Evolutionary conservation across 2,329 filamentous ascomycete species (phyloP), one percentile per base, ranked within the genome.

Genomic region (Trichoderma atrobrunneum): DNA sequence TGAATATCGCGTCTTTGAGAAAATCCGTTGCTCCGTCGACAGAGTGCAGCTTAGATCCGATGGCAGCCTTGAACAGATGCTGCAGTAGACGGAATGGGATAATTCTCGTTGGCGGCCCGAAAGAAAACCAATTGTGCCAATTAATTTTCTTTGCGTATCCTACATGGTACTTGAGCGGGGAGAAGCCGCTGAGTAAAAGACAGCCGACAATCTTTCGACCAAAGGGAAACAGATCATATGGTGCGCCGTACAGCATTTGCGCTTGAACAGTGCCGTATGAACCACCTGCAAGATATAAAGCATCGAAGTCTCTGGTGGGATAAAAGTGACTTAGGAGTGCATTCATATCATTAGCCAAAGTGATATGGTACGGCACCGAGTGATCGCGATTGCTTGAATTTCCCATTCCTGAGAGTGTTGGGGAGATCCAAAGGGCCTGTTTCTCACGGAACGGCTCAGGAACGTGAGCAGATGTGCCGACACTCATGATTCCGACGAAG

Each of bases 251-350:
- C 1, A 77, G 66, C 74, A 77, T 77, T 66, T 77, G 76, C 7
- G 75, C 75, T 18, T 61, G 74, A 18, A 76, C 74, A 11, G 75
- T 76, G 64, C 75, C 76, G 21, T 77, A 77, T 4, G 76, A 77
- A 10, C 76, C 75, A 11, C 74, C 75, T 5, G 70, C 72, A 26
- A 76, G 12, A 62, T 75, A 75, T 11, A 77, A 63, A 6, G 28
- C 56, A 32, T 75, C 74, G 28, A 69, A 74, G 14, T 36, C 73
- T 5, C 30, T 68, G 1, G 54, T 62, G 1, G 75, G 76, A 14
- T 39, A 62, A 28, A 62, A 26, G 16, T 56, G 63, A 10, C 3
- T 39, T 3, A 66, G 48, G 8, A 66, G 30, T 3, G n/a, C 63
- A 39, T 12, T 39, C 30, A 66, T 57, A 18, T 66, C 48, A 3